Evolutionary conservation across 306 rosid species (phyloP).

Genomic region (Casuarina cunninghamiana): DNA sequence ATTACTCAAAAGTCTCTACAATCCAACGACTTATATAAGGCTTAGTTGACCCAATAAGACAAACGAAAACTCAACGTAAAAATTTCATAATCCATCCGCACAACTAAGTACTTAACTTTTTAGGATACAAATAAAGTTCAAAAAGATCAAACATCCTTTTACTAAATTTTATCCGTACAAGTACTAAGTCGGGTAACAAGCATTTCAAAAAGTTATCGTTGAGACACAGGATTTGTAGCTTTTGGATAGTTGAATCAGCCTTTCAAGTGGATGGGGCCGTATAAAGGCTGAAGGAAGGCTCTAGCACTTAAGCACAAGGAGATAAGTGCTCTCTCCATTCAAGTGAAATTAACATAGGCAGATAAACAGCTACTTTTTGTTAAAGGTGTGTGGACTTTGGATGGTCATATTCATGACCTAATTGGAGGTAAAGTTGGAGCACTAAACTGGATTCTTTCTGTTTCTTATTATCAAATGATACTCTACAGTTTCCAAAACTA

Average conservation of each 20-base stretch:
- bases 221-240: neutral
- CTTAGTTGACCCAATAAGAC: no score
- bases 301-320: neutral
- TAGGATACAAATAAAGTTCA: no score
- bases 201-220: neutral
- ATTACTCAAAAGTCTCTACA: no score
- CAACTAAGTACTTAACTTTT: no score
- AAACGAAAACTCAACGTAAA: no score
- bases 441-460: neutral
- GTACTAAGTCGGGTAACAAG: neutral
- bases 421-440: neutral
- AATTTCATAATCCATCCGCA: no score
- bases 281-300: neutral
- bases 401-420: conserved; percentile 36
- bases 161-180: no score
- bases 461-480: neutral
- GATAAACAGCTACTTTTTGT: neutral
- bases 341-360: neutral
- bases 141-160: no score
- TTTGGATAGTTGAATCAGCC: conserved; percentile 37
- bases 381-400: neutral
- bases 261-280: conserved; percentile 30
- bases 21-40: no score
- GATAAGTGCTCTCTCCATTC: conserved; percentile 40
- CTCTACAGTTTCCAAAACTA: neutral